These are phyloP conservation scores for Lagerstroemia speciosa DNA, from an alignment of 345 rosid genomes.

Conservation along the genomic window DNA sequence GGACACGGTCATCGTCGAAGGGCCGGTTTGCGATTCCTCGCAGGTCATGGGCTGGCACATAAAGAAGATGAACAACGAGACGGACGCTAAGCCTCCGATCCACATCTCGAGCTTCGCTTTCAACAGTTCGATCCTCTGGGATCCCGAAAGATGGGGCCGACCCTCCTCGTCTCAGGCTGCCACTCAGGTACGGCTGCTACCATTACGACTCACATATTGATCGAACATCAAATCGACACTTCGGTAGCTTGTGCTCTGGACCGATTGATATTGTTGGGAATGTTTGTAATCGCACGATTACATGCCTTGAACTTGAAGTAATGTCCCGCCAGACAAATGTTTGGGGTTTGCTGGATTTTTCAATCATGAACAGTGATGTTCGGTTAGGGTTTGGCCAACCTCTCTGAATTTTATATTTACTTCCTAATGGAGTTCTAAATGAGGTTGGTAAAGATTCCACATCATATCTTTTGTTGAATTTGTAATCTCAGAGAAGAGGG, in stretches of 20 bases:
- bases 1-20: conserved; percentile 34
- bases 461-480: neutral
- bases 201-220: neutral
- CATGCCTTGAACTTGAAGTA: too few relatives aligned
- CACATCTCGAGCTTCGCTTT: conserved; percentile 57
- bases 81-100: conserved; percentile 39
- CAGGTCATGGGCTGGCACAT: conserved; percentile 78
- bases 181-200: conserved; percentile 30
- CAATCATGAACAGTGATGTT: neutral
- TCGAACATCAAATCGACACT: neutral
- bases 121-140: conserved; percentile 49
- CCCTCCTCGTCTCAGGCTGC: conserved; percentile 46
- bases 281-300: too few relatives aligned
- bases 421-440: neutral
- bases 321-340: neutral
- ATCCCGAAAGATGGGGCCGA: conserved; percentile 49
- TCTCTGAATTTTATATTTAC: neutral
- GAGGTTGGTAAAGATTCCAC: neutral
- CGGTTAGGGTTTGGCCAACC: conserved; percentile 3
- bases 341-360: neutral
- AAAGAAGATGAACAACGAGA: conserved; percentile 43
- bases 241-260: neutral
- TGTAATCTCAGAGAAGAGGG: neutral
- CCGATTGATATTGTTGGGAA: too few relatives aligned
- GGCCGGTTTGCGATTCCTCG: conserved; percentile 19